phyloP scores from a whole-genome alignment of 768 basidiomycete species.

The Suillus hirtellus region DNA sequence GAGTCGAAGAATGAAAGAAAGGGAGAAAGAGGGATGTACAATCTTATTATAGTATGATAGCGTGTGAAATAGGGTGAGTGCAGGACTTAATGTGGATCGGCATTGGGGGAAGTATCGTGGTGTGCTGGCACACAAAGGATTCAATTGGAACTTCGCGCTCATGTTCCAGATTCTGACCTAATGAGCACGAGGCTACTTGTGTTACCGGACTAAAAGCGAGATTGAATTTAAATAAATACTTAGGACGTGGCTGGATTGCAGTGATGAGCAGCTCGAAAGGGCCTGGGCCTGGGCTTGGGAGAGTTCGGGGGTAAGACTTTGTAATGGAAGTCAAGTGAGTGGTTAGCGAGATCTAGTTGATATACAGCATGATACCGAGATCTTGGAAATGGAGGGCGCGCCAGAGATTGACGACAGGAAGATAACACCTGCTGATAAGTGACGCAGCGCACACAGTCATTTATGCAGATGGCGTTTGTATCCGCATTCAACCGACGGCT shows the following conservation, averaged over 20 bases:
- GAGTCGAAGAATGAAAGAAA: not conserved
- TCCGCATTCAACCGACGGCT: not conserved
- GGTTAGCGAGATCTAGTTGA: not conserved
- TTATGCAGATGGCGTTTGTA: not conserved
- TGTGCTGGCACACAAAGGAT: not conserved
- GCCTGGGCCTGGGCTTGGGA: not conserved
- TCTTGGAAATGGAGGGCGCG: not conserved
- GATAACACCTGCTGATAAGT: not conserved
- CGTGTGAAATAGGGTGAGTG: not conserved
- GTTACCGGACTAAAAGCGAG: not conserved
- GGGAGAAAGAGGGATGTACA: not conserved
- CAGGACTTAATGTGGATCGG: not conserved
- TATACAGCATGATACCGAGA: not conserved
- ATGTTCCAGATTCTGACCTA: not conserved
- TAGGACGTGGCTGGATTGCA: not conserved
- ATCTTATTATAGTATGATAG: not conserved
- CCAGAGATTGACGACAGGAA: not conserved
- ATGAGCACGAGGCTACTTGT: not conserved
- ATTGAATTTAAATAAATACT: no score
- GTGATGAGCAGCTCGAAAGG: not conserved
- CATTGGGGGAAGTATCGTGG: not conserved
- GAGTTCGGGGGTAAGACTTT: not conserved
- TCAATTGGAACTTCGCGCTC: not conserved
- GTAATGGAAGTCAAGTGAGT: not conserved
- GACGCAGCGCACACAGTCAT: not conserved